Evolutionary conservation across 257 asterid genomes (phyloP).

Genomic region (Echites panduratus): DNA sequence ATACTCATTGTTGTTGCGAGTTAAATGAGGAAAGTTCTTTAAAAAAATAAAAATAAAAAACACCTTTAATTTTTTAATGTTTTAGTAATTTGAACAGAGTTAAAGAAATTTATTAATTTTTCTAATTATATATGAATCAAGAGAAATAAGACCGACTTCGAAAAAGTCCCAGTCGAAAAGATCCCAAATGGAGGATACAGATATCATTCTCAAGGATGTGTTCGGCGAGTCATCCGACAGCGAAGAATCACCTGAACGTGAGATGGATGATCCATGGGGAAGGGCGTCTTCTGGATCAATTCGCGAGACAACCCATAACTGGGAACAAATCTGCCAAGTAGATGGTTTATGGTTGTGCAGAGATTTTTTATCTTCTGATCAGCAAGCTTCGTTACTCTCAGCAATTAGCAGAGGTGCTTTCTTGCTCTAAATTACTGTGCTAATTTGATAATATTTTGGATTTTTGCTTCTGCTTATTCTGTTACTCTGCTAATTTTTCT

Average conservation of each 20-base stretch:
- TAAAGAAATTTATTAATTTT: too few relatives aligned
- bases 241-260: conserved; percentile 15
- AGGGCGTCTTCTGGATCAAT: conserved; percentile 19
- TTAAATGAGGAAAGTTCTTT: too few relatives aligned
- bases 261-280: conserved; percentile 22
- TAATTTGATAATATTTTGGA: neutral
- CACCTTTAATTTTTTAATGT: too few relatives aligned
- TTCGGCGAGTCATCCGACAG: conserved; percentile 71
- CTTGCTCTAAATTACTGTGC: neutral
- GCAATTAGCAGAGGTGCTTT: conserved; percentile 51
- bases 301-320: conserved; percentile 36
- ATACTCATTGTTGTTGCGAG: too few relatives aligned
- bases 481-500: neutral
- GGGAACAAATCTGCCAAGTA: conserved; percentile 64
- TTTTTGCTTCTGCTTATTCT: neutral
- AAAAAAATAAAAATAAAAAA: too few relatives aligned
- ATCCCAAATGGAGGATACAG: conserved; percentile 2
- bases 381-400: conserved; percentile 58
- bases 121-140: too few relatives aligned
- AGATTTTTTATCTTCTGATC: conserved; percentile 49
- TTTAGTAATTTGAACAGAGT: too few relatives aligned
- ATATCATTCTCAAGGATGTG: conserved; percentile 43
- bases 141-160: neutral
- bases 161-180: neutral
- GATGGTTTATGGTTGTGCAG: conserved; percentile 75